Conservation (phyloP, 1,284 basidiomycete species). For the Boletellus dicymbophilus region DNA sequence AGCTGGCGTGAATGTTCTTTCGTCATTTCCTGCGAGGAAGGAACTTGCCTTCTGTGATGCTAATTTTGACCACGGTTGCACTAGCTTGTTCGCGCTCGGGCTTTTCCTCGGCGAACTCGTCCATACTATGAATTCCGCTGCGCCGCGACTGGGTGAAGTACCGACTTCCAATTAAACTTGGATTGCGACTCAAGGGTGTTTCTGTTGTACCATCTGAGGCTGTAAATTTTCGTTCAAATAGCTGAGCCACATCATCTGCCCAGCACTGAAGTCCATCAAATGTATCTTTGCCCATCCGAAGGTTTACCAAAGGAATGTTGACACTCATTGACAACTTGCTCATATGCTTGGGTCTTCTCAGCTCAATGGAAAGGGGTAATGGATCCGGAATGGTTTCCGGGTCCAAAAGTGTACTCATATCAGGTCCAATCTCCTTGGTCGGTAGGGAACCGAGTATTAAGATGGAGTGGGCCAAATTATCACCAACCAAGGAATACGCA, state of each 20-base stretch:
- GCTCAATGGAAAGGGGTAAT: constrained; percentile 23
- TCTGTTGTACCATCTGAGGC: constrained; percentile 33
- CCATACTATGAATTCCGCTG: constrained; percentile 42
- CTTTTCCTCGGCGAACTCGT: constrained; percentile 30
- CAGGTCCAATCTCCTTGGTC: constrained; percentile 5
- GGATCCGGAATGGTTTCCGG: constrained; percentile 16
- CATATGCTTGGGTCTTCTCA: constrained; percentile 20
- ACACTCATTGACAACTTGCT: constrained; percentile 42
- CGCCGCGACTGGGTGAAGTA: constrained; percentile 70
- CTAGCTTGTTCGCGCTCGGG: constrained; percentile 29
- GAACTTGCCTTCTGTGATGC: constrained; percentile 56
- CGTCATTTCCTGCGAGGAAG: not conserved
- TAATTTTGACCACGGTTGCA: constrained; percentile 55
- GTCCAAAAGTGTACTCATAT: constrained; percentile 26
- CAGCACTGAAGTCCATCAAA: constrained; percentile 84
- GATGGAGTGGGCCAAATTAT: constrained; percentile 22
- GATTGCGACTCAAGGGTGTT: constrained; percentile 48
- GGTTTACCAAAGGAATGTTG: constrained; percentile 66
- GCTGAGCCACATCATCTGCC: constrained; percentile 80
- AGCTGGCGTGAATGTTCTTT: not conserved
- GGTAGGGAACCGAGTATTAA: constrained; percentile 29
- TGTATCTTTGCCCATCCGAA: constrained; percentile 60
- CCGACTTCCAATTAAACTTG: constrained; percentile 81
- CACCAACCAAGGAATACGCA: constrained; percentile 44
- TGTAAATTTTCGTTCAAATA: constrained; percentile 48